Evolutionary conservation across 2,329 filamentous ascomycete genomes (phyloP).

Genomic region (Rugonectria rugulosa): DNA sequence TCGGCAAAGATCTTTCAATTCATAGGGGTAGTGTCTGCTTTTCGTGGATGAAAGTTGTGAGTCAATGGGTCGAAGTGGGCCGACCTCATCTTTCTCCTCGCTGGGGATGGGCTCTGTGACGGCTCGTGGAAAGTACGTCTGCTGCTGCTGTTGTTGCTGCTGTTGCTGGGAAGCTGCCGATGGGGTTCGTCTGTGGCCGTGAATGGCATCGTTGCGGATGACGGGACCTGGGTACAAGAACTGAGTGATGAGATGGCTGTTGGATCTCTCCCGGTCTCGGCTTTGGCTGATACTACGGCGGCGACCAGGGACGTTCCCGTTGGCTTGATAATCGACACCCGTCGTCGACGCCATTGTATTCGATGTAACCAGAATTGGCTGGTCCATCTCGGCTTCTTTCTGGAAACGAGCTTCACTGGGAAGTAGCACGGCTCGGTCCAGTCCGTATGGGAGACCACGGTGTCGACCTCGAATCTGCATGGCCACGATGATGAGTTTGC

Average conservation of each 20-base stretch:
- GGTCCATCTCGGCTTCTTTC: constrained; percentile 59
- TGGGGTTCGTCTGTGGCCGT: constrained; percentile 37
- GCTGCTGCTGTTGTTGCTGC: background rate
- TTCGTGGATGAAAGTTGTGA: constrained; percentile 34
- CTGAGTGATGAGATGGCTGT: constrained; percentile 54
- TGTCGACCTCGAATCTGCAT: constrained; percentile 76
- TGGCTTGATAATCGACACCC: constrained; percentile 35
- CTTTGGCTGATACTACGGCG: constrained; percentile 50
- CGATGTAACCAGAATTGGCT: constrained; percentile 48
- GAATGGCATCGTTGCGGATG: constrained; percentile 42
- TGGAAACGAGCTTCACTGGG: constrained; percentile 64
- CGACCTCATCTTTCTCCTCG: constrained; percentile 38
- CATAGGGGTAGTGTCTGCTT: constrained; percentile 38
- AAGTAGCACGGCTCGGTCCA: constrained; percentile 67
- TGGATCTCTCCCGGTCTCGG: constrained; percentile 45
- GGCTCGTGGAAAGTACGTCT: constrained; percentile 30
- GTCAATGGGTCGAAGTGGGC: constrained; percentile 36
- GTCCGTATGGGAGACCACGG: constrained; percentile 71
- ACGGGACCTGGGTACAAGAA: constrained; percentile 59
- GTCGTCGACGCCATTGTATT: constrained; percentile 45
- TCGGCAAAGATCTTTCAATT: too few species aligned
- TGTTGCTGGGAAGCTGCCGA: constrained; percentile 36
- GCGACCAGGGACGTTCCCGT: constrained; percentile 39
- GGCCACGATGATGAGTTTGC: constrained; percentile 71
- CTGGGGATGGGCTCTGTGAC: constrained; percentile 39